Evolutionary conservation across 1,284 basidiomycete species (phyloP), one percentile per base, ranked within the genome.

Genomic region (Trametes polyzona): DNA sequence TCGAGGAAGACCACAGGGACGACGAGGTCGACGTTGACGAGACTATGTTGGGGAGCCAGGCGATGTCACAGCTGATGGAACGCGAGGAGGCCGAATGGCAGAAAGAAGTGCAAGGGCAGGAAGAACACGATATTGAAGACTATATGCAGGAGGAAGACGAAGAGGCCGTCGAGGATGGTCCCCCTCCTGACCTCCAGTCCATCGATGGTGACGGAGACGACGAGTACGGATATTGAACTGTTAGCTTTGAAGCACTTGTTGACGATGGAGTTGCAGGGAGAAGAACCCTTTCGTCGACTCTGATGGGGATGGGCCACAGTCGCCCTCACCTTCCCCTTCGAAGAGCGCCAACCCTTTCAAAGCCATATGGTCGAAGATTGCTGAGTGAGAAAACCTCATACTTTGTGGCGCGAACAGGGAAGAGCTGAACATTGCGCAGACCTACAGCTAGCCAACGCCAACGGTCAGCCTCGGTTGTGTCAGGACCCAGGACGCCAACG

Each of bases 1-100:
- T 50, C 27, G 58, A 64, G 47, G 59, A 65, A 26, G 58, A 59
- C 11, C 53, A 64, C 47, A 59, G 26, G 30, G 53, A 50, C 36
- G 27, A 58, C 17, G 57, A 74, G 32, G 68, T 80, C 4, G 84
- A 87, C 39, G 79, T 88, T 40, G 82, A 88, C 65, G 76, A 85
- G 51, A 71, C 65, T 30, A 73, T 83, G 59, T 68, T 88, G 23
- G 76, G 78, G 1, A 79, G 78, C 57, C 82, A 85, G 61, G 79
- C 81, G 26, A 72, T 86, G 35, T 72, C 69, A 43, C 73, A 76
- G 24, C 60, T 82, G 2, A 72, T 80, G 52, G 74, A 77, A 43
- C 55, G 63, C 19, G 74, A 70, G 52, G 76, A 79, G 59, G 68
- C 69, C 21, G 75, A 76, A 47, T 72, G 74, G 70, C 68, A 64